phyloP scores from a whole-genome alignment of 2,329 filamentous ascomycete species.

The Periglandula ipomoeae region DNA sequence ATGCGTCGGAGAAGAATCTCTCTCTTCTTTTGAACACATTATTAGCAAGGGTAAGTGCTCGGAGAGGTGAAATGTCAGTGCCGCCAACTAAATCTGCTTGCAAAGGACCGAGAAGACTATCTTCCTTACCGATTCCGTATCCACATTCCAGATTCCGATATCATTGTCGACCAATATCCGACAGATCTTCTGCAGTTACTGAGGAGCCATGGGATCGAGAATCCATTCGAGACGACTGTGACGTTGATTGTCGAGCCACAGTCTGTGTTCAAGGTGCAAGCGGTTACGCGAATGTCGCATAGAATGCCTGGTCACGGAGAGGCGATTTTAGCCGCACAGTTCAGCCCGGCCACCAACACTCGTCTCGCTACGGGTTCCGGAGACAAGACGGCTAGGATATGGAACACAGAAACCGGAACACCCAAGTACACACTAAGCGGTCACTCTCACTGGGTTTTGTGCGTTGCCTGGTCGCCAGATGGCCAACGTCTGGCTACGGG shows the following conservation, averaged over 20 bases:
- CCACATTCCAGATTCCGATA: conserved; percentile 43
- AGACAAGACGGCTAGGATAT: conserved; percentile 84
- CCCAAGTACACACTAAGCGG: conserved; percentile 78
- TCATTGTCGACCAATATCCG: conserved; percentile 47
- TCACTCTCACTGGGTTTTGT: conserved; percentile 84
- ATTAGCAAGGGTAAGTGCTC: conserved; percentile 53
- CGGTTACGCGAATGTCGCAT: conserved; percentile 81
- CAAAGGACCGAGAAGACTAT: conserved; percentile 46
- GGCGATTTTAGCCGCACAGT: conserved; percentile 77
- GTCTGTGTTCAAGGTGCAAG: conserved; percentile 86
- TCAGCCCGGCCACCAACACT: conserved; percentile 69
- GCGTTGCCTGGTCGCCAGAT: conserved; percentile 80
- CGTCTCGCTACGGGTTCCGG: conserved; percentile 82
- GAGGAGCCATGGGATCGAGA: conserved; percentile 46
- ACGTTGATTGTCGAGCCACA: conserved; percentile 64
- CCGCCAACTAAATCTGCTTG: not conserved
- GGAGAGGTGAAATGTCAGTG: not conserved
- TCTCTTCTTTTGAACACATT: conserved; percentile 80
- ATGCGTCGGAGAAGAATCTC: conserved; percentile 82
- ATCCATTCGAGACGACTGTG: conserved; percentile 46
- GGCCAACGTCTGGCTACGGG: conserved; percentile 75
- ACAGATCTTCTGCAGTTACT: conserved; percentile 45
- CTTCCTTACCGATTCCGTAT: conserved; percentile 54
- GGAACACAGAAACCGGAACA: conserved; percentile 91
- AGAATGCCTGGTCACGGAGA: conserved; percentile 87